These are phyloP conservation scores for Byssoonygena ceratinophila DNA, from an alignment of 2,329 filamentous ascomycete species.

Conservation along the genomic window DNA sequence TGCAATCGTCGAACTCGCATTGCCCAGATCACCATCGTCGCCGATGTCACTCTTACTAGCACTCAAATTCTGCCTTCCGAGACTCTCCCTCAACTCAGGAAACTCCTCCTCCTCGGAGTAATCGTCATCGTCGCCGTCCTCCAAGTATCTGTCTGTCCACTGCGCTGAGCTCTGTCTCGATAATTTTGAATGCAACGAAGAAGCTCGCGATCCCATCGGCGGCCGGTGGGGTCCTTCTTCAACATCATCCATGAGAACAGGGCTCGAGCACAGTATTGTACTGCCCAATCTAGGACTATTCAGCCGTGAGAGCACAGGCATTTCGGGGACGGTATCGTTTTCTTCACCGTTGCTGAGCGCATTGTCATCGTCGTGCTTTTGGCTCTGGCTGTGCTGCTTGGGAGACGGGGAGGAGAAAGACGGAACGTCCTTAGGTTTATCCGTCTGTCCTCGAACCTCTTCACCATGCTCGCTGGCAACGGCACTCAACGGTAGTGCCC, in stretches of 20 bases:
- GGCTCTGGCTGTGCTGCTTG: background rate
- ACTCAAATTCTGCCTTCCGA: background rate
- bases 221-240: background rate
- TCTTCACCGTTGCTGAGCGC: conserved; percentile 1
- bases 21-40: background rate
- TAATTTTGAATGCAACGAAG: conserved; percentile 13
- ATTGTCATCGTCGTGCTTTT: background rate
- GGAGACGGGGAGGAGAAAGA: background rate
- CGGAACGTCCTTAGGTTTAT: conserved; percentile 24
- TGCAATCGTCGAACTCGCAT: background rate
- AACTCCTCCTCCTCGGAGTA: conserved; percentile 10
- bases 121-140: conserved; percentile 14
- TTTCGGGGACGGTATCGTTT: conserved; percentile 9
- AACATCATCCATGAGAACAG: background rate
- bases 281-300: conserved; percentile 4
- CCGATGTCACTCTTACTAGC: background rate
- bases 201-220: conserved; percentile 1
- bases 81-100: background rate
- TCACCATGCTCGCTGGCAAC: conserved; percentile 53
- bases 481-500: conserved; percentile 51
- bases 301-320: background rate
- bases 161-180: conserved; percentile 15
- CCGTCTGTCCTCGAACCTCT: conserved; percentile 47
- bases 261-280: conserved; percentile 1
- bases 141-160: conserved; percentile 19